Evolutionary conservation across 345 rosid genomes (phyloP), one percentile per base, ranked within the genome.

Genomic region (Citrus cavaleriei): DNA sequence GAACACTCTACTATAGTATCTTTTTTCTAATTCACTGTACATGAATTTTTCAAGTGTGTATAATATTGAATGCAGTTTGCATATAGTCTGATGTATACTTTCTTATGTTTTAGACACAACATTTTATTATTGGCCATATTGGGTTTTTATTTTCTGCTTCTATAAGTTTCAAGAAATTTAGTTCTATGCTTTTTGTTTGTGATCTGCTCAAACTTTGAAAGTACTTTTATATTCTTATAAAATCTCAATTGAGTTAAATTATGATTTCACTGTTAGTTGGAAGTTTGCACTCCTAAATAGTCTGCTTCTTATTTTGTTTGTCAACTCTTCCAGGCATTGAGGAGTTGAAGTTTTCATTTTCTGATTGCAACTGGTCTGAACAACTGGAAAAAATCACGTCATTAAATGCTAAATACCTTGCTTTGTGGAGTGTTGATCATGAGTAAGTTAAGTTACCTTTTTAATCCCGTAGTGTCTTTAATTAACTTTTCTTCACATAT

Each of bases 351-450:
- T 84, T 94, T 84, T 86, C 85, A 1, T 88, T 86, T 73, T 72
- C 75, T 79, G 98, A 93, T 72, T 83, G 86, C 51, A 83, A 89
- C 70, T 96, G 99, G 99, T 84, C 86, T 24, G 85, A 84, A 84
- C 90, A 82, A 85, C 90, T 89, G 84, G 89, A 90, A 67, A 80
- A 85, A 67, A 92, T 96, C 42, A 81, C 81, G 63, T 87, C 88
- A 37, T 79, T 91, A 88, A 92, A 91, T 88, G 84, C 55, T 67
- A 94, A 86, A 84, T 96, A 92, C 79, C 80, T 62, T 68, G 86
- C 90, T 80, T 24, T 92, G 60, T 93, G 94, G 93, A 79, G 82
- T 37, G 60, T 79, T 78, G 83, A 82, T 76, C 62, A 70, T 24
- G 83, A 77, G 99, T 96, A 87, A 90, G 99, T 84, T 79, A 61